Percentiles rank a stretch among this genome's conserved stretches.
Conservation (phyloP, 2,329 filamentous ascomycete genomes). For the Laburnicola sp. region DNA sequence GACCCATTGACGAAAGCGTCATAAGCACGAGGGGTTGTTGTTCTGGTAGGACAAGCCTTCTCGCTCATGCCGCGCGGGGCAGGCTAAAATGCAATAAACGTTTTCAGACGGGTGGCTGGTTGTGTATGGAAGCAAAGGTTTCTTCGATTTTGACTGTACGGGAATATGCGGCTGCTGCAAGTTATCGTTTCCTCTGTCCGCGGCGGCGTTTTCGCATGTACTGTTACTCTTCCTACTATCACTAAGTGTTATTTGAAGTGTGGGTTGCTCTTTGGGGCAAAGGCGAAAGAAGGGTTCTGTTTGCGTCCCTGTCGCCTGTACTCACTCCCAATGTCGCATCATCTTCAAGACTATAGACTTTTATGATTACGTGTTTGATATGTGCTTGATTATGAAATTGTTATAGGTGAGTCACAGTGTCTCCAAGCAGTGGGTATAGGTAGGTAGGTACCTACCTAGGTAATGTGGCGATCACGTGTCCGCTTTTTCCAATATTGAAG, state of each 20-base stretch:
- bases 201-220: conserved; percentile 38
- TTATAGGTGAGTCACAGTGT: too few species aligned
- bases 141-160: conserved; percentile 1
- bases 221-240: conserved; percentile 45
- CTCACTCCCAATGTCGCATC: conserved; percentile 30
- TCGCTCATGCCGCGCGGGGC: not conserved
- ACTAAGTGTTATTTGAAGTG: conserved; percentile 38
- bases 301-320: conserved; percentile 33
- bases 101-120: not conserved
- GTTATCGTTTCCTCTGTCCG: conserved; percentile 13
- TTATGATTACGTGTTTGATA: not conserved
- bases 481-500: too few species aligned
- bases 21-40: conserved; percentile 14
- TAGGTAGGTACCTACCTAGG: too few species aligned
- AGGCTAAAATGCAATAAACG: not conserved
- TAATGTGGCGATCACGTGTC: too few species aligned
- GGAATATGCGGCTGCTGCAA: conserved; percentile 5
- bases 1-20: conserved; percentile 59
- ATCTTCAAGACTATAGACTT: conserved; percentile 23
- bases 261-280: conserved; percentile 10
- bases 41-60: not conserved
- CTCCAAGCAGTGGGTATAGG: too few species aligned
- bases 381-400: not conserved
- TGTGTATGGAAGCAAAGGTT: not conserved
- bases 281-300: conserved; percentile 20